These are phyloP conservation scores for Omphalea diandra DNA, from an alignment of 441 rosid genomes.

Conservation along the genomic window DNA sequence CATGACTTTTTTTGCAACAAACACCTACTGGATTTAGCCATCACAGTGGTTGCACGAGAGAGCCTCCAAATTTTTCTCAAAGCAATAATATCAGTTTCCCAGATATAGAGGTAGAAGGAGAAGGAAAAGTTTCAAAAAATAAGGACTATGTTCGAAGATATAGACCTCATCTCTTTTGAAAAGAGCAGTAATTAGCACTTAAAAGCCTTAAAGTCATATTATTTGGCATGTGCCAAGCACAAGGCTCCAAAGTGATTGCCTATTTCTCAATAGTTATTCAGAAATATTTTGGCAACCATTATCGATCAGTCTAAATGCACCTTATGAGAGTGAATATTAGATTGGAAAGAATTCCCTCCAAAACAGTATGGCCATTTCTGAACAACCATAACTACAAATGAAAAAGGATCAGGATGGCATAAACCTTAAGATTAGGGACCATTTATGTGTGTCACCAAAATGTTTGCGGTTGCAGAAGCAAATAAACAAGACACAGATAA, in stretches of 20 bases:
- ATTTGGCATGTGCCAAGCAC: background rate
- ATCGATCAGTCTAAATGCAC: background rate
- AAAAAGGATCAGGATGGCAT: background rate
- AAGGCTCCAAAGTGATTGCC: background rate
- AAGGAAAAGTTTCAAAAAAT: background rate
- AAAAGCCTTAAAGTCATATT: background rate
- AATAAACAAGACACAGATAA: background rate
- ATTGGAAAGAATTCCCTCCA: background rate
- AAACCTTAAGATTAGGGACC: background rate
- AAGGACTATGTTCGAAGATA: background rate
- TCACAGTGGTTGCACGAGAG: background rate
- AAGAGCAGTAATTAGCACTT: background rate
- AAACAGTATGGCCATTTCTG: background rate
- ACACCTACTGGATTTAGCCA: background rate
- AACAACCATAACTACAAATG: background rate
- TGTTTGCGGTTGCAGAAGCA: background rate
- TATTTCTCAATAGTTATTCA: background rate
- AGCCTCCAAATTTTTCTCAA: background rate
- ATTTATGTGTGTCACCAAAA: background rate
- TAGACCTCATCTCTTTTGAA: background rate
- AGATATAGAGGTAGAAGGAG: background rate
- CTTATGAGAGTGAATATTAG: background rate
- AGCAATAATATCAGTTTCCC: background rate
- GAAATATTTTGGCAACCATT: background rate
- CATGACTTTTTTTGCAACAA: background rate